Evolutionary conservation across 768 basidiomycete species (phyloP), one percentile per base, ranked within the genome.

Genomic region (Hydnomerulius pinastri): DNA sequence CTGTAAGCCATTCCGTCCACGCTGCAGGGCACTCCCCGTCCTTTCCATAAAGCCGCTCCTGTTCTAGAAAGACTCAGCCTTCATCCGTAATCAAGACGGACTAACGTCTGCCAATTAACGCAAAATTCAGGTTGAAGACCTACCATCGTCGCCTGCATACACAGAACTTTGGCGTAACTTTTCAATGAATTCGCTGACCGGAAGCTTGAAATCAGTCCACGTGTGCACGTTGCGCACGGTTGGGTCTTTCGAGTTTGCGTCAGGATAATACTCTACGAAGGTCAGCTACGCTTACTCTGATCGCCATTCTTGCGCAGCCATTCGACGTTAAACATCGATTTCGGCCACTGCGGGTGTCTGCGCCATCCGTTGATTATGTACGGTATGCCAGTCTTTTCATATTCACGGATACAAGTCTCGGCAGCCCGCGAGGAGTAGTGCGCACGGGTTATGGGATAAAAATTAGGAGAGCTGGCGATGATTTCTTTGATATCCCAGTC

Each of bases 31-130:
- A 92, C 10, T 78, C 73, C 1, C 78, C 77, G 59, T 93, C 91
- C 61, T 92, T 92, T 18, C 87, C 89, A 58, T 93, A 92, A 8
- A 83, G 71, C 24, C 87, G 73, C 59, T 82, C 78, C 9, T 63
- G 58, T 56, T 87, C 86, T 88, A 55, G 9, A 46, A 24, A 37
- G 25, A 5, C 5, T 48, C 3, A 45, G 38, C 4, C 7, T 28
- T 21, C 7, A 20, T 44, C 23, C 11, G 13, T 24, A 24, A 6
- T 18, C 13, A 21, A 15, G 13, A 12, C 4, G 20, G 7, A n/a
- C 33, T 18, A 27, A 33, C 4, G 10, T 15, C 33, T 35, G 42
- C 66, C n/a, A n/a, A n/a, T n/a, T n/a, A n/a, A n/a, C n/a, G n/a
- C n/a, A n/a, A n/a, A n/a, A n/a, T n/a, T n/a, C n/a, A n/a, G n/a